Evolutionary conservation across 2,329 filamentous ascomycete genomes (phyloP).

Genomic region (Penicillium verrucosum): DNA sequence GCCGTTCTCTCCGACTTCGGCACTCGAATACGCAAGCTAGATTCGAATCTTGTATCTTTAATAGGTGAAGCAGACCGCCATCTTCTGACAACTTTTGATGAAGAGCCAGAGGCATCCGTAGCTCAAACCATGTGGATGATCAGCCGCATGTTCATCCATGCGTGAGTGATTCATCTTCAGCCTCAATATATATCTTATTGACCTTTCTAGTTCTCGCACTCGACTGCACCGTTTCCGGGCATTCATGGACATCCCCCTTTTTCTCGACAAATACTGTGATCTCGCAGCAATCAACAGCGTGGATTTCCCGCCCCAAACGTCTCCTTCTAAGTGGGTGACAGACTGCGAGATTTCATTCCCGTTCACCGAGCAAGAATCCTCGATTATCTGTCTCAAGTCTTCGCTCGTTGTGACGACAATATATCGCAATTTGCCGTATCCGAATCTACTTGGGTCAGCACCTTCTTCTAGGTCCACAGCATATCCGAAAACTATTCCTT

Average conservation of each 20-base stretch:
- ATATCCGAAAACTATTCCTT: constrained; percentile 21
- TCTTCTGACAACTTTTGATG: constrained; percentile 9
- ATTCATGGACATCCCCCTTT: constrained; percentile 25
- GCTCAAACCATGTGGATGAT: constrained; percentile 19
- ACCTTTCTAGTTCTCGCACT: constrained; percentile 16
- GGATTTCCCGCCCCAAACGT: background rate
- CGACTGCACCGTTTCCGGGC: constrained; percentile 25
- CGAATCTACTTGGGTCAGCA: background rate
- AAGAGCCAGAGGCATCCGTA: constrained; percentile 16
- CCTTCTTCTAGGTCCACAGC: background rate
- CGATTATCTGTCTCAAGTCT: constrained; percentile 25
- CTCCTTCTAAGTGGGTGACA: constrained; percentile 2
- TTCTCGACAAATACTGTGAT: constrained; percentile 25
- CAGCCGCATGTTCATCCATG: constrained; percentile 17
- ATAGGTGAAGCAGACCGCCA: constrained; percentile 16
- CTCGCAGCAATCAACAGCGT: constrained; percentile 19
- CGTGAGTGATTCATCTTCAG: constrained; percentile 10
- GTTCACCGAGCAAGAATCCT: constrained; percentile 25
- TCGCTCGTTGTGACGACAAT: constrained; percentile 18
- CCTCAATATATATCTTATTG: background rate
- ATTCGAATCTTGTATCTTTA: constrained; percentile 9
- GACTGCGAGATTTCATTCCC: constrained; percentile 20
- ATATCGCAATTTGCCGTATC: constrained; percentile 18
- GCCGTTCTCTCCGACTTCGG: constrained; percentile 2
- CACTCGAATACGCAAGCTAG: constrained; percentile 13